Evolutionary conservation across 1,139 yeast species (phyloP), one percentile per base, ranked within the genome.

Genomic region (Yarrowia galli): DNA sequence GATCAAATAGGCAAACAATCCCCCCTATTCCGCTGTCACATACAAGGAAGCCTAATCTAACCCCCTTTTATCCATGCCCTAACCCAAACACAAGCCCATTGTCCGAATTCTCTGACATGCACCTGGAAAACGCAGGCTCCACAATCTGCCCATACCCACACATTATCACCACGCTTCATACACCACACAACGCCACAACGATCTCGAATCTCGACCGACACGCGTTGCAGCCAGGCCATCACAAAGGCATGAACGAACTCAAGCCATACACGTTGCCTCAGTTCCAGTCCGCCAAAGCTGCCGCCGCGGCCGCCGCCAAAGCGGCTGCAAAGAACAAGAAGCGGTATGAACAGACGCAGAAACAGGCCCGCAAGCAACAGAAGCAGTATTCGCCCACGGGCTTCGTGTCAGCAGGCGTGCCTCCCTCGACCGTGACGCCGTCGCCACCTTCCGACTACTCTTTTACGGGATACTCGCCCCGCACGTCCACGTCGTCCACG

Each of bases 211-310:
- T 28, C 23, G 23, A 53, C 32, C 43, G 6, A 13, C 18, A 40
- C 49, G 49, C 49, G 40, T 43, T 13, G 64, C 64, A 58, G 49
- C 48, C 64, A 25, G 60, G 48, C 61, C 46, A 15, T 3, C 18
- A 8, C 4, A 38, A 16, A 38, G 40, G 64, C 51, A 58, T 58
- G 64, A 58, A 43, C 49, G 64, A 58, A 58, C 64, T 58, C 64
- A 58, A 58, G 64, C 64, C 64, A 20, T 58, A 58, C 64, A 58
- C 51, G 51, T 43, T 58, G 64, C 64, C 64, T 18, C 64, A 58
- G 64, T 58, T 58, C 64, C 64, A 58, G 64, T 58, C 64, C 40
- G 64, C 64, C 40, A 58, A 58, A 43, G 64, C 64, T 12, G 64
- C 64, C 15, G 64, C 64, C 42, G 64, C 51, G 5, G 49, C 64